Conservation (phyloP, 1,284 basidiomycete genomes). For the Heliocybe sulcata region DNA sequence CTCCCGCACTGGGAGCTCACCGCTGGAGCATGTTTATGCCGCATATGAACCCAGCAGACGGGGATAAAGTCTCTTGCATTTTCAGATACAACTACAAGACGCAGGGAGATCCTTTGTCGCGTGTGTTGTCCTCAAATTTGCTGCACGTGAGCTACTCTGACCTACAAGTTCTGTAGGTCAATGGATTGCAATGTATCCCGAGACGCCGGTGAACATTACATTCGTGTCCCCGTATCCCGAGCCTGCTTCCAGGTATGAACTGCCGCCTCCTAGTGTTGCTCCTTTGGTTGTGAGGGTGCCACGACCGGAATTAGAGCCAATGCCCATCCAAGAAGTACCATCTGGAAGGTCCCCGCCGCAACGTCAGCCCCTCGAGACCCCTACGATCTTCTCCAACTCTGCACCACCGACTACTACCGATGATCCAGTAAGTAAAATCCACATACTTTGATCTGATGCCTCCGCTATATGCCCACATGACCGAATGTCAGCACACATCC, state of each 20-base stretch:
- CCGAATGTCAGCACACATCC: background rate
- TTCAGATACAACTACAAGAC: slow-evolving; percentile 23
- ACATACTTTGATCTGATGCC: no score
- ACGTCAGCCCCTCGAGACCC: no score
- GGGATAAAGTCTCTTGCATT: slow-evolving; percentile 15
- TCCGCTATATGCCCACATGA: no score
- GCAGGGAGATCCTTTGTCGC: slow-evolving; percentile 18
- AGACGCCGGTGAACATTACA: background rate
- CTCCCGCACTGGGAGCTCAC: slow-evolving; percentile 19
- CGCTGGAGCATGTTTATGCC: slow-evolving; percentile 15
- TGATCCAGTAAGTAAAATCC: no score
- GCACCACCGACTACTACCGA: no score
- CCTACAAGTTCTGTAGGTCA: background rate
- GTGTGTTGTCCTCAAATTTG: slow-evolving; percentile 12
- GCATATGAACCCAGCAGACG: slow-evolving; percentile 6
- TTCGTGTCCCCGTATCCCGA: background rate
- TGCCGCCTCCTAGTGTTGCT: background rate
- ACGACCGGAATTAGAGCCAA: background rate
- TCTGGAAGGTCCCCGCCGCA: no score
- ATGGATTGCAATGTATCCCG: background rate
- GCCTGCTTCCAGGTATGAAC: background rate
- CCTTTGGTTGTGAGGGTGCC: background rate
- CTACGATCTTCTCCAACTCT: no score
- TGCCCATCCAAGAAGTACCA: no score
- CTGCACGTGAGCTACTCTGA: background rate